A percentile compares a stretch with the other conserved stretches of the same genome.
Evolutionary conservation across 768 basidiomycete species (phyloP).

Genomic region (Xerocomus potaroensis): DNA sequence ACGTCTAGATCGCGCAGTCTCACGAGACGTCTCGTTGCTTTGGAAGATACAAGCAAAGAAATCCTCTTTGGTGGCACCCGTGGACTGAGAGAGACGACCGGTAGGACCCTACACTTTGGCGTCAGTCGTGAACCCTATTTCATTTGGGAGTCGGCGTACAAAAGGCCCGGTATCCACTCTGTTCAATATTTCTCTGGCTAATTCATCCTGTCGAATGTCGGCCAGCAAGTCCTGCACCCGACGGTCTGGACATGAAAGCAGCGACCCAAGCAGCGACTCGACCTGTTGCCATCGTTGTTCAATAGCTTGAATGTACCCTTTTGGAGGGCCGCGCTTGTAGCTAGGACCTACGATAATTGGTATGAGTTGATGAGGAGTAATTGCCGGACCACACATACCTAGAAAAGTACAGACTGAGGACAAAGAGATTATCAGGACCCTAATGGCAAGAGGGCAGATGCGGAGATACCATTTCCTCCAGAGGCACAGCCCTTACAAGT

Average conservation of each 20-base stretch:
- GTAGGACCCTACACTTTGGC: constrained; percentile 55
- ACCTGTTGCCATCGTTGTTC: constrained; percentile 91
- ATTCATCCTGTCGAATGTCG: constrained; percentile 64
- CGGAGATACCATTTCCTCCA: constrained; percentile 47
- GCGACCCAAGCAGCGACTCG: constrained; percentile 81
- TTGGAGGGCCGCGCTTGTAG: constrained; percentile 80
- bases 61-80: constrained; percentile 68
- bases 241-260: constrained; percentile 68
- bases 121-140: constrained; percentile 5
- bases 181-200: constrained; percentile 72
- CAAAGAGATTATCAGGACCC: constrained; percentile 16
- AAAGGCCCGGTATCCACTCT: constrained; percentile 80
- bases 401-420: constrained; percentile 61
- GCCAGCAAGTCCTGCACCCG: constrained; percentile 58
- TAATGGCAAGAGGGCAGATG: background rate
- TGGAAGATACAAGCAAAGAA: constrained; percentile 71
- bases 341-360: constrained; percentile 52
- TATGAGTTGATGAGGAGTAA: no score
- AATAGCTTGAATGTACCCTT: constrained; percentile 91
- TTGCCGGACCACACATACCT: no score
- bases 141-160: constrained; percentile 37
- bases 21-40: constrained; percentile 50
- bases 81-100: constrained; percentile 57
- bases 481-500: constrained; percentile 62
- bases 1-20: constrained; percentile 58